These are phyloP conservation scores for Raphidocelis subcapitata DNA, from an alignment of 139 green algal species.

Conservation along the genomic window DNA sequence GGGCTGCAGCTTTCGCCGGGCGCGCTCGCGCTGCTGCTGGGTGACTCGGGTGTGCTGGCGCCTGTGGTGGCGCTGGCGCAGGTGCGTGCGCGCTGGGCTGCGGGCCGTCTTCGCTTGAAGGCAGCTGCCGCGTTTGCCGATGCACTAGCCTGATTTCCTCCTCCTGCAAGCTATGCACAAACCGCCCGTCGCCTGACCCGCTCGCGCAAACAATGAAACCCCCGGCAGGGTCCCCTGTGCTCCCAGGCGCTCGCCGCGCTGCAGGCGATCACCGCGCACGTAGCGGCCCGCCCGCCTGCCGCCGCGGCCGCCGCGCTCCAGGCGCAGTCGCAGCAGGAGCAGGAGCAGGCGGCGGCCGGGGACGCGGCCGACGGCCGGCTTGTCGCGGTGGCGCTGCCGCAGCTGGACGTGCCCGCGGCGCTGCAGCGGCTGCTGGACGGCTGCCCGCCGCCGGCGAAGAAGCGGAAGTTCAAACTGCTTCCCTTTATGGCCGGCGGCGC, in stretches of 20 bases:
- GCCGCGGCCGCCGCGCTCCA: neutral
- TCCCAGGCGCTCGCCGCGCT: conserved; percentile 17
- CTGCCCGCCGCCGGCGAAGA: neutral
- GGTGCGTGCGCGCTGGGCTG: neutral
- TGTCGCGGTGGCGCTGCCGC: conserved; percentile 12
- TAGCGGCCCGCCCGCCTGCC: neutral
- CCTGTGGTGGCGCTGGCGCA: conserved; percentile 25
- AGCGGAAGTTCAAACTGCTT: conserved; percentile 5
- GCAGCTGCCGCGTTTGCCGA: neutral
- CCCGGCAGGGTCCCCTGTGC: conserved; percentile 12
- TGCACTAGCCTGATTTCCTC: neutral
- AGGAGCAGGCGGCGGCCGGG: neutral
- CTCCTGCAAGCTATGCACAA: neutral
- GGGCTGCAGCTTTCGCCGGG: conserved; percentile 26
- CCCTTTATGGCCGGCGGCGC: conserved; percentile 9
- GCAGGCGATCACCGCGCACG: conserved; percentile 12
- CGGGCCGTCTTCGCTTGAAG: neutral
- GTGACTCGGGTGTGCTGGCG: conserved; percentile 4
- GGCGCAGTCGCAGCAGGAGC: conserved; percentile 1
- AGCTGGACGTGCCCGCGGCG: conserved; percentile 22
- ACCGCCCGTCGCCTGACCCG: neutral
- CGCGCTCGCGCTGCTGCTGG: conserved; percentile 19
- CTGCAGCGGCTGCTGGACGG: conserved; percentile 19
- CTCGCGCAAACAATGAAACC: neutral
- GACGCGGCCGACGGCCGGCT: neutral